phyloP scores from a whole-genome alignment of 257 asterid genomes.

The Petrea volubilis region DNA sequence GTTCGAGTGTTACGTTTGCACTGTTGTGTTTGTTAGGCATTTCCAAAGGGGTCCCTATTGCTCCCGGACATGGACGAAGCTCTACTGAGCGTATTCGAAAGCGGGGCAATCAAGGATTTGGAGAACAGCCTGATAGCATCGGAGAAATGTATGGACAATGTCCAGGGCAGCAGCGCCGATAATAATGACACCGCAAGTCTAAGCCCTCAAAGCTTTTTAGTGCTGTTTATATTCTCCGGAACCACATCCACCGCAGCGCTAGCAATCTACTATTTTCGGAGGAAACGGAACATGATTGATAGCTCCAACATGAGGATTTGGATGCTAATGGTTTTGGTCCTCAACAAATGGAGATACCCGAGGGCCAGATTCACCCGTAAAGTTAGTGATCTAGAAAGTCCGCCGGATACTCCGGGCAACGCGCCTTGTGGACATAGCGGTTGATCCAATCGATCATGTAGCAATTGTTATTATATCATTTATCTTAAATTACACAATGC shows the following conservation, averaged over 20 bases:
- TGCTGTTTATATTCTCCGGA: constrained; percentile 34
- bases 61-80: constrained; percentile 40
- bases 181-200: constrained; percentile 30
- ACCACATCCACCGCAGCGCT: constrained; percentile 38
- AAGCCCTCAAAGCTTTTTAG: constrained; percentile 34
- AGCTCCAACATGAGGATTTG: background rate
- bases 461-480: too few species aligned
- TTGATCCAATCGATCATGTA: too few species aligned
- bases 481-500: too few species aligned
- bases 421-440: background rate
- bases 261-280: constrained; percentile 19
- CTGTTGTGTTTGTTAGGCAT: constrained; percentile 26
- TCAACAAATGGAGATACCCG: background rate
- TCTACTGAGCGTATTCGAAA: constrained; percentile 32
- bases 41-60: constrained; percentile 42
- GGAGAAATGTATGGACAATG: constrained; percentile 35
- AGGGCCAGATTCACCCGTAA: constrained; percentile 4
- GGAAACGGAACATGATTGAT: background rate
- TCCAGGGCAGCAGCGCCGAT: too few species aligned
- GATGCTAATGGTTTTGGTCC: background rate
- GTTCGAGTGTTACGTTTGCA: background rate
- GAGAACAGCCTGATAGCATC: constrained; percentile 29
- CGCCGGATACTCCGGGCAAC: background rate
- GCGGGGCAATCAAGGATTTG: constrained; percentile 28
- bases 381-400: constrained; percentile 8